Base-by-base conservation (phyloP, 176 grass and related monocot species). In the Poa annua region DNA sequence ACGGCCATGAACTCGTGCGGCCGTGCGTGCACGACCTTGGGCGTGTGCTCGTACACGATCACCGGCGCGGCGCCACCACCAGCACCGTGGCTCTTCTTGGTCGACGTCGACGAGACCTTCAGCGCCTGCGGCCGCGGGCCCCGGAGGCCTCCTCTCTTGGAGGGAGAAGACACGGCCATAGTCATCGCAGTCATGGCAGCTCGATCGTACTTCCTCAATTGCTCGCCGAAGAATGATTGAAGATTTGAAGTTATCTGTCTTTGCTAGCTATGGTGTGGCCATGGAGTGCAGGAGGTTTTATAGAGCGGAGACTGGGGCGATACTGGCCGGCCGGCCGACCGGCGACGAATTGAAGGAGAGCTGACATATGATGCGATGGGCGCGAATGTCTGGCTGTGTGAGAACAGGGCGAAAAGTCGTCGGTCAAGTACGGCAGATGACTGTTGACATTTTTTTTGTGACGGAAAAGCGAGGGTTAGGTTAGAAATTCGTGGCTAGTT, bases 1-100 rank as follows among this genome's bases (percentile, higher is more conserved):
- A 94, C 89, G 38, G 69, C 64, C 89, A 88, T 91, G 86, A 94
- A 94, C 68, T 94, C 89, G 26, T 91, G 86, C 49, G 89, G 89
- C 26, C 84, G 78, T 20, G 83, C 89, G 81, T 94, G 92, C 5
- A 94, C 81, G 24, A 94, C 56, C 89, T 65, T 91, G 2, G 92
- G 92, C 71, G 92, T 77, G 74, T 78, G 56, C 70, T 91, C 83
- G 80, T 94, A 88, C 14, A 94, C 80, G 76, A 94, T 76, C 80
- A 91, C 84, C 50, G 89, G 85, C 3, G 60, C 38, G 3, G 16
- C 32, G 15, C 11, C 38, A 19, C 21, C 39, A 0, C 5, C 56
- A 1, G 11, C 66, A 3, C 48, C 7, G 39, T 34, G 2, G 70
- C 7, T 5, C 72, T 83, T 85, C 67, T 85, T 82, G 47, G 24